Evolutionary conservation across 805 yeast genomes (phyloP), one percentile per base, ranked within the genome.

Genomic region (Starmerella gropengiesseri): DNA sequence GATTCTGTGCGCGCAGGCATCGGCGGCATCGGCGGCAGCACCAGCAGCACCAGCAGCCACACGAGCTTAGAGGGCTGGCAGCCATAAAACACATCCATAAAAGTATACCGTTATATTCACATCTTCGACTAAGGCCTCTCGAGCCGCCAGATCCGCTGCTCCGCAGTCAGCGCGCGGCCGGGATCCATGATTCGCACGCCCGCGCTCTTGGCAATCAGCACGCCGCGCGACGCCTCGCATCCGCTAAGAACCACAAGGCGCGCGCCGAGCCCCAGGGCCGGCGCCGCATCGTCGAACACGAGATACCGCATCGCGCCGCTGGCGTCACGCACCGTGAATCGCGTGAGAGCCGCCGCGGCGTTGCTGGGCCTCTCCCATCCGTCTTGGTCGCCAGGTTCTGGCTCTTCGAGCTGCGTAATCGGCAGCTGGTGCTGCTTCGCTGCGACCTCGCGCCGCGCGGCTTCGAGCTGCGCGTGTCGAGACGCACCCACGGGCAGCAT

Each of bases 401-500:
- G 6, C 31, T 34, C 31, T 14, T 31, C 31, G 12, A 14, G 12
- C 22, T 29, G 26, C 25, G 20, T 34, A 2, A 34, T 23, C 4
- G 37, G 39, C 18, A 12, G 13, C 21, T 17, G n/a, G 22, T 31
- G 39, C 25, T 36, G 25, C 31, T 27, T 26, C 25, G 13, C 39
- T 8, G 31, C 39, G 17, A 27, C 31, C 39, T 21, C 33, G 31
- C 28, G 20, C n/a, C 18, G 42, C 22, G 43, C 31, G n/a, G 28
- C 29, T 6, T 34, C 40, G 9, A 31, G 23, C 37, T 37, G 45
- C 19, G 29, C 28, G 22, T 37, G 49, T 21, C 34, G 26, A 12
- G 43, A 33, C 14, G 34, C 43, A 17, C 57, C 40, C 27, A 57
- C 51, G 39, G 52, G 44, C 27, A 41, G 32, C 11, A 48, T 35